phyloP scores from a whole-genome alignment of 495 filamentous ascomycete genomes.

The Evernia prunastri region DNA sequence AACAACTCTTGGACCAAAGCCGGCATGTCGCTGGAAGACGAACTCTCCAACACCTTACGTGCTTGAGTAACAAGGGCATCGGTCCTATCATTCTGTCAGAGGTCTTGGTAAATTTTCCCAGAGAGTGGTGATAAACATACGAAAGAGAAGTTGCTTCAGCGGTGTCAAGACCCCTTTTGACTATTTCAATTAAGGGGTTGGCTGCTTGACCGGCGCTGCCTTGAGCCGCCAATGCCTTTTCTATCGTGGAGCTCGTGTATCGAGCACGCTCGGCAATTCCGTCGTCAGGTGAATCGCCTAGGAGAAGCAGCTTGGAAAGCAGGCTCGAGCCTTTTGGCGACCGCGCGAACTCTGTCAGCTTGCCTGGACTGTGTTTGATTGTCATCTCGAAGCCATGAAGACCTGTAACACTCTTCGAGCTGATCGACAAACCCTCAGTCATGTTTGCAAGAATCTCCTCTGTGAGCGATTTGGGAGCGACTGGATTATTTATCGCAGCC shows the following conservation, averaged over 20 bases:
- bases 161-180: slow-evolving; percentile 45
- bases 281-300: slow-evolving; percentile 51
- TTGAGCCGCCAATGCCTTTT: slow-evolving; percentile 35
- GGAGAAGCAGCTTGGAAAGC: slow-evolving; percentile 48
- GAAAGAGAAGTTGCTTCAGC: slow-evolving; percentile 49
- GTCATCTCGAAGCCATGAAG: slow-evolving; percentile 34
- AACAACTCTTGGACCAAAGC: slow-evolving; percentile 40
- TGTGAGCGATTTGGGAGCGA: slow-evolving; percentile 38
- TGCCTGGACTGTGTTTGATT: slow-evolving; percentile 24
- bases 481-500: slow-evolving; percentile 41
- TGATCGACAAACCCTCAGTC: slow-evolving; percentile 31
- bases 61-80: slow-evolving; percentile 51
- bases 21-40: slow-evolving; percentile 29
- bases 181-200: slow-evolving; percentile 43
- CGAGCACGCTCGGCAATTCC: slow-evolving; percentile 47
- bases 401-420: slow-evolving; percentile 24
- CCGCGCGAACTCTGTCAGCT: slow-evolving; percentile 30
- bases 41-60: slow-evolving; percentile 42
- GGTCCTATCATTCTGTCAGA: slow-evolving; percentile 33
- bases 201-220: slow-evolving; percentile 25
- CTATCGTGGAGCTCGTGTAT: slow-evolving; percentile 37
- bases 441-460: slow-evolving; percentile 39
- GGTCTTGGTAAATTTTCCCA: slow-evolving; percentile 14
- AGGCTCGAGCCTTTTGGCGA: slow-evolving; percentile 44
- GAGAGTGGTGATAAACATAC: slow-evolving; percentile 17